Evolutionary conservation across 2,329 filamentous ascomycete species (phyloP), one percentile per base, ranked within the genome.

Genomic region (Parastagonospora avenae): DNA sequence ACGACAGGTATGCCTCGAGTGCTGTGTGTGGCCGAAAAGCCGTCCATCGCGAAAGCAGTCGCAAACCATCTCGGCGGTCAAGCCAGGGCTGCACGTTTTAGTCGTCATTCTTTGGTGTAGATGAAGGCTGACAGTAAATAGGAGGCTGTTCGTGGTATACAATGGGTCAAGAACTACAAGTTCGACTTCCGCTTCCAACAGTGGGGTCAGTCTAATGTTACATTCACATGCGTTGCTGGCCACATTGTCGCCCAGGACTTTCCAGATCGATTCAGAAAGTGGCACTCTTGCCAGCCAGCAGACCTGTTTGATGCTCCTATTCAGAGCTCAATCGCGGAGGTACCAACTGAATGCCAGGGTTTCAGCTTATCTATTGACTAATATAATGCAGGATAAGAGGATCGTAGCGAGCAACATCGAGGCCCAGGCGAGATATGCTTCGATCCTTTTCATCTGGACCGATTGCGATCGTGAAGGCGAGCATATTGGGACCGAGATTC

Each of bases 401-500:
- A 77, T 82, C 1, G 88, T 99, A 56, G 92, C 92, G 8, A 82
- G 86, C 29, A 99, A 99, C 68, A 94, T 99, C 65, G 84, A 88
- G 61, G 78, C 82, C 1, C 88, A 96, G 72, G 93, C 94, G 14
- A 82, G 82, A 53, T 82, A 83, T 68, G 82, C 86, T n/a, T 83
- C 81, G 48, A 85, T 87, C 10, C 80, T 99, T 29, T 93, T 95
- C 73, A 97, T 99, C 63, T 99, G 94, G 94, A 99, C 94, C 0
- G 94, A 99, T 81, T 97, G 94, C 74, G 94, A 99, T 79, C 86
- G 92, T 48, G 94, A 99, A 80, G 94, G 94, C 31, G 94, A 99
- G 73, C 90, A 97, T 69, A 99, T 99, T 61, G 94, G 94, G 6
- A 83, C 89, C 33, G 93, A 99, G 72, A 93, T 99, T 54, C 87